Percentiles rank a stretch among this genome's conserved stretches.
Evolutionary conservation across 768 basidiomycete species (phyloP).

Genomic region (Coprinopsis marcescibilis): DNA sequence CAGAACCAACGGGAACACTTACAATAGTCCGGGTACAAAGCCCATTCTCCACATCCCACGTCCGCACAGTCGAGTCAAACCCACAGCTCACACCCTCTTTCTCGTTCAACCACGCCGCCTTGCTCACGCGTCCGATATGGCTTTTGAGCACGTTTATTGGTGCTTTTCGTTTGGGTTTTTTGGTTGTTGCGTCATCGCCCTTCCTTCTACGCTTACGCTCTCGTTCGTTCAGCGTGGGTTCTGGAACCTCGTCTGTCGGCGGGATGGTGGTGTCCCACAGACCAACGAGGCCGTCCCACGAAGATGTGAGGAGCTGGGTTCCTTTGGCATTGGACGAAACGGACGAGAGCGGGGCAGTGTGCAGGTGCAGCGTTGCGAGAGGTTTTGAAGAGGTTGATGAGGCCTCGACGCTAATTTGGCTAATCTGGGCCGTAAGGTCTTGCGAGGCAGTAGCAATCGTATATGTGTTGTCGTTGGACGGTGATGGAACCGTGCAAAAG

Average conservation of each 20-base stretch:
- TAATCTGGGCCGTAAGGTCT: slow-evolving; percentile 67
- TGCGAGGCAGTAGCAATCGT: slow-evolving; percentile 70
- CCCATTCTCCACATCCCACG: slow-evolving; percentile 82
- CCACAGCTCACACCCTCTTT: slow-evolving; percentile 66
- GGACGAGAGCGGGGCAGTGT: slow-evolving; percentile 76
- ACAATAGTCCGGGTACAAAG: slow-evolving; percentile 66
- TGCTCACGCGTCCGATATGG: slow-evolving; percentile 79
- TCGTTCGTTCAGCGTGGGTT: slow-evolving; percentile 27
- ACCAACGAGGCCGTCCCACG: slow-evolving; percentile 85
- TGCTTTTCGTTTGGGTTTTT: slow-evolving; percentile 48
- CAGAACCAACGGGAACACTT: no score
- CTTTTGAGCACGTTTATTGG: slow-evolving; percentile 74
- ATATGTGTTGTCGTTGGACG: slow-evolving; percentile 21
- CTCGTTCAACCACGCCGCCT: slow-evolving; percentile 43
- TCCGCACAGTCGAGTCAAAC: slow-evolving; percentile 84
- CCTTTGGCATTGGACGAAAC: slow-evolving; percentile 52
- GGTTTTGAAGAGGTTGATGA: slow-evolving; percentile 18
- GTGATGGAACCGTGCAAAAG: slow-evolving; percentile 48
- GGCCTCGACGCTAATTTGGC: slow-evolving; percentile 29
- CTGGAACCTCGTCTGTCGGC: slow-evolving; percentile 53
- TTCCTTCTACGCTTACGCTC: slow-evolving; percentile 64
- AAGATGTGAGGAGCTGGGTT: slow-evolving; percentile 68
- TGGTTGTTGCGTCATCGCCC: slow-evolving; percentile 3
- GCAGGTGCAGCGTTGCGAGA: slow-evolving; percentile 74
- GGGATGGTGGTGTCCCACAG: slow-evolving; percentile 71